Conservation (phyloP, 306 rosid genomes). For the Aeschynomene evenia region DNA sequence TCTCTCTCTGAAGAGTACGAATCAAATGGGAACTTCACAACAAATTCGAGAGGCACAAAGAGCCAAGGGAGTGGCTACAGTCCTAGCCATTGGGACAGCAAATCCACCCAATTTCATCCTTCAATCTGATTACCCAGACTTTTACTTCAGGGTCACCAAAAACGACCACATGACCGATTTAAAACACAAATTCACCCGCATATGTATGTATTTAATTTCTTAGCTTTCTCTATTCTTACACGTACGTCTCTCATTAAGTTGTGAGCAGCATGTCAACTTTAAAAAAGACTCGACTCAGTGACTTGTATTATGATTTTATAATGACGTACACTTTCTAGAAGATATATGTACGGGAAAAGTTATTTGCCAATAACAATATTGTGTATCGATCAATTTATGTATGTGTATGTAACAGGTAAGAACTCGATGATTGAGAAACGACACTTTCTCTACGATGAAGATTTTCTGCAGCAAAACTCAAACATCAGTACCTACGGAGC, state of each 20-base stretch:
- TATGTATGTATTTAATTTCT: not conserved
- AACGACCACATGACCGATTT: not conserved
- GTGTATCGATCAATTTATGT: not conserved
- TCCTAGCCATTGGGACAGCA: slow-evolving; percentile 29
- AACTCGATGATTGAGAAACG: slow-evolving; percentile 15
- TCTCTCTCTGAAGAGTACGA: no score
- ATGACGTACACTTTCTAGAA: no score
- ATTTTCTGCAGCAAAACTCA: not conserved
- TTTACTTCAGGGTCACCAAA: slow-evolving; percentile 18
- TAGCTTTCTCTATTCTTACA: no score
- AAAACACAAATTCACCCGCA: slow-evolving; percentile 20
- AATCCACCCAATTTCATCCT: slow-evolving; percentile 10
- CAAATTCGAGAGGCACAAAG: not conserved
- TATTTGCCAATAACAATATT: no score
- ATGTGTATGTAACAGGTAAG: not conserved
- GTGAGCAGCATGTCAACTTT: no score
- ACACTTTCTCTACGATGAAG: not conserved
- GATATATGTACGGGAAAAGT: no score
- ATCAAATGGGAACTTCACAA: not conserved
- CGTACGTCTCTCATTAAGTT: no score
- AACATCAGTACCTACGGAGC: not conserved
- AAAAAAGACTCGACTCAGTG: no score
- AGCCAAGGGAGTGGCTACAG: slow-evolving; percentile 3
- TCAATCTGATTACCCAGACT: slow-evolving; percentile 19
- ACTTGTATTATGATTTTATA: no score